phyloP scores from a whole-genome alignment of 2,329 filamentous ascomycete genomes.

The Didymella segeticola region DNA sequence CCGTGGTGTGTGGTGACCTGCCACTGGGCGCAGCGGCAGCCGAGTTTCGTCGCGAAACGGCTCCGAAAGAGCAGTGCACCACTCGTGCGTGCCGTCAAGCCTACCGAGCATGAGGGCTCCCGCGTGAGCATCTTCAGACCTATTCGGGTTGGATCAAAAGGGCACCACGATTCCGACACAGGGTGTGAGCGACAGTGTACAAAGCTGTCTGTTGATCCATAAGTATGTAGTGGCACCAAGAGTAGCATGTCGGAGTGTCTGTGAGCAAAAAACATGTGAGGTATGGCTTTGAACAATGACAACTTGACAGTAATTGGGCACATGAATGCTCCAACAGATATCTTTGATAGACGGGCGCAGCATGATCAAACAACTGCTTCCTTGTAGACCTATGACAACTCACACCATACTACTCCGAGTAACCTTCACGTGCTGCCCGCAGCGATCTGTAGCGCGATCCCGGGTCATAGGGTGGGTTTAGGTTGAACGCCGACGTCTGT shows the following conservation, averaged over 20 bases:
- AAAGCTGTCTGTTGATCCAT: slow-evolving; percentile 17
- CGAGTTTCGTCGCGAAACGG: slow-evolving; percentile 3
- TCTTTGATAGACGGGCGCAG: too few relatives aligned
- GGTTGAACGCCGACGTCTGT: too few relatives aligned
- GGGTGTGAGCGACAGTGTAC: slow-evolving; percentile 1
- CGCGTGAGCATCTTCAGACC: slow-evolving; percentile 30
- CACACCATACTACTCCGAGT: too few relatives aligned
- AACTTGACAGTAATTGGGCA: too few relatives aligned
- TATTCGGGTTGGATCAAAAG: slow-evolving; percentile 6
- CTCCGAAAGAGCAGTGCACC: slow-evolving; percentile 10
- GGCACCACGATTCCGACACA: not conserved
- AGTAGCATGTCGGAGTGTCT: slow-evolving; percentile 17
- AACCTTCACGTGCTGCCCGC: too few relatives aligned
- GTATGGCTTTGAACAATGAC: too few relatives aligned
- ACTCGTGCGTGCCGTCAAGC: slow-evolving; percentile 7
- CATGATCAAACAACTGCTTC: too few relatives aligned
- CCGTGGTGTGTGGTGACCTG: slow-evolving; percentile 13
- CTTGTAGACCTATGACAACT: too few relatives aligned
- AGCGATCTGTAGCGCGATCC: too few relatives aligned
- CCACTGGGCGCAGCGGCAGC: slow-evolving; percentile 8
- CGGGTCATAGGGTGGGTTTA: too few relatives aligned
- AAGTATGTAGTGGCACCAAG: slow-evolving; percentile 12
- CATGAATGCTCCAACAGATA: too few relatives aligned
- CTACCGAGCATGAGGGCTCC: slow-evolving; percentile 12
- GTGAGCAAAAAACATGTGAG: too few relatives aligned